Percentiles rank a stretch among this genome's conserved stretches.
Evolutionary conservation across 2,329 filamentous ascomycete species (phyloP).

Genomic region (Lecanicillium sp.): DNA sequence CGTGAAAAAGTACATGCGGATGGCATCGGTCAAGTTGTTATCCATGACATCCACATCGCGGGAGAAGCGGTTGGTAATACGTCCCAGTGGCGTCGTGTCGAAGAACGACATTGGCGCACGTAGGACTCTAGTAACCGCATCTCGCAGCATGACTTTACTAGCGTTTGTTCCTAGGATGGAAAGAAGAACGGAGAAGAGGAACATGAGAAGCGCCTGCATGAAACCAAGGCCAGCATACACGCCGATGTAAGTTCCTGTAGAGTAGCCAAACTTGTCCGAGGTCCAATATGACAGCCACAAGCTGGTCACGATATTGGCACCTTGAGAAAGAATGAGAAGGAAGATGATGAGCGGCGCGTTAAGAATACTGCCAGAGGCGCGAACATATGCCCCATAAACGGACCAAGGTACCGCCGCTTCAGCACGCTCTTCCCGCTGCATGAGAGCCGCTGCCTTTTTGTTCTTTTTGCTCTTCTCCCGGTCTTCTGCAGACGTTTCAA

Average conservation of each 20-base stretch:
- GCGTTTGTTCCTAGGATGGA: slow-evolving; percentile 73
- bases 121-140: slow-evolving; percentile 70
- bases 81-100: slow-evolving; percentile 89
- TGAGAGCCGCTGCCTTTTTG: slow-evolving; percentile 53
- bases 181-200: slow-evolving; percentile 69
- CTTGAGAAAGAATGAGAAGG: slow-evolving; percentile 65
- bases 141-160: slow-evolving; percentile 72
- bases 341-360: slow-evolving; percentile 57
- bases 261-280: slow-evolving; percentile 62
- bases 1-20: slow-evolving; percentile 88
- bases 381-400: slow-evolving; percentile 71
- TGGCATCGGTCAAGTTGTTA: slow-evolving; percentile 78
- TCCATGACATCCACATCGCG: slow-evolving; percentile 97
- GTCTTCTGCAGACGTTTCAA: slow-evolving; percentile 7
- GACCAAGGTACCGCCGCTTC: slow-evolving; percentile 70
- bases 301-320: slow-evolving; percentile 77
- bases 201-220: slow-evolving; percentile 65
- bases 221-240: slow-evolving; percentile 64
- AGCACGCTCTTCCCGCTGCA: slow-evolving; percentile 66
- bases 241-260: slow-evolving; percentile 63
- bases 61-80: slow-evolving; percentile 94
- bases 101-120: slow-evolving; percentile 82
- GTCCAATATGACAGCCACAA: slow-evolving; percentile 96
- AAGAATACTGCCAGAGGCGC: slow-evolving; percentile 62
- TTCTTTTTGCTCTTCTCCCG: slow-evolving; percentile 41